These are phyloP conservation scores for Metarhizium humberi DNA, from an alignment of 2,329 filamentous ascomycete species.

Conservation along the genomic window DNA sequence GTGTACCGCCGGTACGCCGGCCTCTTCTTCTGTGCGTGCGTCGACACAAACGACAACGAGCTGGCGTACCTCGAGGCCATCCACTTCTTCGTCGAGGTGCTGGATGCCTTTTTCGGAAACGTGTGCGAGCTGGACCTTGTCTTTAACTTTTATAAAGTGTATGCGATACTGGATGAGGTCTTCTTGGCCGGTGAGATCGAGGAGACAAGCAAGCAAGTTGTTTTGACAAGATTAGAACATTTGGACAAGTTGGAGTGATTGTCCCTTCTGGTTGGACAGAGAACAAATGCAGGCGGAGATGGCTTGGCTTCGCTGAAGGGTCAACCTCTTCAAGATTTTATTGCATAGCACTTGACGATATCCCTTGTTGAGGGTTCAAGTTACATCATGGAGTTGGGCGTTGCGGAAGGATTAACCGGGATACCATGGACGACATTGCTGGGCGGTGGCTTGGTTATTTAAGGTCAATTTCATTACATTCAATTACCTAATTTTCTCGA, in stretches of 20 bases:
- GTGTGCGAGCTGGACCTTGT: constrained; percentile 95
- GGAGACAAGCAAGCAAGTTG: constrained; percentile 97
- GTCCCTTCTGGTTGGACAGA: background rate
- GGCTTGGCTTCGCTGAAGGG: background rate
- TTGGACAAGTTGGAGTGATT: constrained; percentile 83
- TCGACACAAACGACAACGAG: constrained; percentile 98
- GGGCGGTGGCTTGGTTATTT: background rate
- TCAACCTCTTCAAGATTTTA: background rate
- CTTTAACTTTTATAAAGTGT: constrained; percentile 80
- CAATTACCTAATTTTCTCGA: background rate
- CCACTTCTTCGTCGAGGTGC: constrained; percentile 98
- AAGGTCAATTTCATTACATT: background rate
- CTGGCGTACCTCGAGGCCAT: constrained; percentile 94
- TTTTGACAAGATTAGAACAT: constrained; percentile 87
- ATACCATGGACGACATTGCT: background rate
- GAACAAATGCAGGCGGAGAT: background rate
- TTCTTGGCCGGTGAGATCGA: constrained; percentile 97
- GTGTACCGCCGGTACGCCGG: constrained; percentile 96
- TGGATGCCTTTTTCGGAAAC: constrained; percentile 98
- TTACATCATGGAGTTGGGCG: background rate
- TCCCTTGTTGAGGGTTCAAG: background rate
- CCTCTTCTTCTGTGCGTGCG: constrained; percentile 97
- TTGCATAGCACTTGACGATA: background rate
- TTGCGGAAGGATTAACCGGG: background rate
- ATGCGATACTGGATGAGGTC: constrained; percentile 96